Evolutionary conservation across 2,329 filamentous ascomycete species (phyloP), one percentile per base, ranked within the genome.

Genomic region (Hypoxylon sp.): DNA sequence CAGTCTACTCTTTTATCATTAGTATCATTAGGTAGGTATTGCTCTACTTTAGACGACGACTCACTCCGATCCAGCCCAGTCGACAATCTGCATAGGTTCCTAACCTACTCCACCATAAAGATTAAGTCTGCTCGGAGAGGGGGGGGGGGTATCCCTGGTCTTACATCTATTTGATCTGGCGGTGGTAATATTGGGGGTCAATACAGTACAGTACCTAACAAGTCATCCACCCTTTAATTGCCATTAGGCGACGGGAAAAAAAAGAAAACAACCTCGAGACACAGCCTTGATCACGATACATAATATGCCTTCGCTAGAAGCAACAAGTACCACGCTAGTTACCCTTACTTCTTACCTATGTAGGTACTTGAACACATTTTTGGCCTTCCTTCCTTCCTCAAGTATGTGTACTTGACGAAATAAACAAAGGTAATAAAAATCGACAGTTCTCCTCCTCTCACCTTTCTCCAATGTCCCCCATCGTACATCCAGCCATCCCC

Each of bases 11-110:
- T 57, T 34, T 62, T 15, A 24, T 47, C 41, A 34, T 53, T 65
- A 65, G 62, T 67, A 65, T 65, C 62, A 60, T 65, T 56, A n/a
- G n/a, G n/a, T n/a, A n/a, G n/a, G n/a, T n/a, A 58, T 58, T 57
- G 55, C 13, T 30, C n/a, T 47, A 50, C 39, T 64, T 24, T 44
- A 57, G 56, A 13, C 56, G 28, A 59, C 49, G 46, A 34, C 59
- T 56, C 48, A 39, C 52, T 44, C 56, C 57, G 65, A 65, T 67
- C 65, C 59, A 67, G 65, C 62, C 65, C 59, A 59, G 59, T 65
- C 65, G 62, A 67, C 52, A 64, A 67, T 67, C 64, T 67, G 61
- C 57, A 59, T 30, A 52, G 26, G 53, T 37, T 64, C 47, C 28
- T 19, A 34, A 30, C 34, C 41, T 39, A 17, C 59, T 56, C 59